Percentiles rank a stretch among this genome's conserved stretches.
phyloP scores from a whole-genome alignment of 2,329 filamentous ascomycete species.

The Sarocladium brachiariae region DNA sequence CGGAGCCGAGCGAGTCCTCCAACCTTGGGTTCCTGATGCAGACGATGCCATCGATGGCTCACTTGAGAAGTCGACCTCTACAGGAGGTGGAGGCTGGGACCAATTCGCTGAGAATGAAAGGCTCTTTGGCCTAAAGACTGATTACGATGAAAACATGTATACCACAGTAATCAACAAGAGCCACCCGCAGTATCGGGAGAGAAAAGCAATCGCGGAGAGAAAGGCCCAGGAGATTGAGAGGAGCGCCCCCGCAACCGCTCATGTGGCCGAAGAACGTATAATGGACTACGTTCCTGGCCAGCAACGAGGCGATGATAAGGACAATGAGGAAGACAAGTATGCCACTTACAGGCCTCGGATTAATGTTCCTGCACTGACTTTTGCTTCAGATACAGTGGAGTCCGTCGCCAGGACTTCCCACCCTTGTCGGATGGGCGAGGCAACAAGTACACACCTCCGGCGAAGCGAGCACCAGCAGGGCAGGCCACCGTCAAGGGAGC shows the following conservation, averaged over 20 bases:
- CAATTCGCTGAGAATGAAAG: slow-evolving; percentile 89
- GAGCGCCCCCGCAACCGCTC: slow-evolving; percentile 64
- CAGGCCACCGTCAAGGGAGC: slow-evolving; percentile 68
- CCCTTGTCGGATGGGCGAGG: slow-evolving; percentile 48
- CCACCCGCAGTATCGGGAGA: slow-evolving; percentile 74
- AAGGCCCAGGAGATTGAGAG: slow-evolving; percentile 87
- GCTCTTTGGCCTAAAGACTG: slow-evolving; percentile 79
- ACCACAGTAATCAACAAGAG: slow-evolving; percentile 83
- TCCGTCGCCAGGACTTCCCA: slow-evolving; percentile 68
- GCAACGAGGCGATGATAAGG: slow-evolving; percentile 52
- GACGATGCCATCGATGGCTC: slow-evolving; percentile 59
- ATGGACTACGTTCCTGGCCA: slow-evolving; percentile 58
- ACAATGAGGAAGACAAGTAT: slow-evolving; percentile 93
- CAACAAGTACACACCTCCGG: slow-evolving; percentile 85
- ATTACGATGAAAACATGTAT: slow-evolving; percentile 92
- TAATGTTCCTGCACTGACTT: slow-evolving; percentile 5
- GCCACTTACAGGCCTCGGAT: too few relatives aligned
- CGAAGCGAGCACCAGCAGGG: slow-evolving; percentile 69
- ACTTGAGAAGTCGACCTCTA: slow-evolving; percentile 53
- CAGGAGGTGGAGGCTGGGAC: slow-evolving; percentile 59
- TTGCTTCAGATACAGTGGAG: slow-evolving; percentile 72
- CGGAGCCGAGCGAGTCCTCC: slow-evolving; percentile 65
- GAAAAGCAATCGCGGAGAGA: slow-evolving; percentile 69
- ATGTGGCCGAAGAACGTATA: slow-evolving; percentile 85
- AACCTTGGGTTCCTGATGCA: slow-evolving; percentile 72